These are phyloP conservation scores for Saturnispora halmiae DNA, from an alignment of 805 yeast species.

Conservation along the genomic window DNA sequence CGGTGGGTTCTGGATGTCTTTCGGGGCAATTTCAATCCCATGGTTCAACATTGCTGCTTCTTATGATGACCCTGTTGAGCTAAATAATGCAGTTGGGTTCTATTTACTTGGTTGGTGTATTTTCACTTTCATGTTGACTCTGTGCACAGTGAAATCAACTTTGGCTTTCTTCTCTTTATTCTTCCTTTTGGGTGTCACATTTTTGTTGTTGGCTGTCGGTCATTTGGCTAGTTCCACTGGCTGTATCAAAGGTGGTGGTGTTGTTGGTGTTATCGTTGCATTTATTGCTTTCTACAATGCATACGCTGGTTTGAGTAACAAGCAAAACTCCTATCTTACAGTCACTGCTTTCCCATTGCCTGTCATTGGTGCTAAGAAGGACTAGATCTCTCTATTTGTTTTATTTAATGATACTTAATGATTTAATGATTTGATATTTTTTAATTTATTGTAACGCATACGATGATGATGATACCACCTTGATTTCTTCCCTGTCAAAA, in stretches of 20 bases:
- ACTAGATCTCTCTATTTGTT: not conserved
- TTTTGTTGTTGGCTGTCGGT: slow-evolving; percentile 43
- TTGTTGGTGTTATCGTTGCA: slow-evolving; percentile 52
- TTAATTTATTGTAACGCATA: too few species aligned
- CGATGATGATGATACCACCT: too few species aligned
- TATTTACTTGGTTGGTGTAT: slow-evolving; percentile 56
- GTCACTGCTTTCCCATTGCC: slow-evolving; percentile 28
- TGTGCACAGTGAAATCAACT: slow-evolving; percentile 51
- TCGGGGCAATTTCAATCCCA: slow-evolving; percentile 54
- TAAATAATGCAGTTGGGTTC: slow-evolving; percentile 47
- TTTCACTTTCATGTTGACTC: slow-evolving; percentile 48
- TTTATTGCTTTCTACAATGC: slow-evolving; percentile 65
- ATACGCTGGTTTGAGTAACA: slow-evolving; percentile 57
- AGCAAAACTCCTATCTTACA: slow-evolving; percentile 52
- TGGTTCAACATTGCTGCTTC: slow-evolving; percentile 51
- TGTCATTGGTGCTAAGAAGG: slow-evolving; percentile 17
- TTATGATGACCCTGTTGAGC: slow-evolving; percentile 35
- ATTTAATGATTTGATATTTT: too few species aligned
- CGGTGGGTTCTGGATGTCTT: slow-evolving; percentile 74
- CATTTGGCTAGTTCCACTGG: slow-evolving; percentile 36
- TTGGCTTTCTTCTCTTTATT: slow-evolving; percentile 45
- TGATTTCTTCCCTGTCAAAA: too few species aligned
- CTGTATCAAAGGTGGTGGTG: slow-evolving; percentile 49
- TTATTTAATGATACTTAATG: too few species aligned
- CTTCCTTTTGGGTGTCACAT: slow-evolving; percentile 44